Conservation (phyloP, 2,329 filamentous ascomycete species). For the Fusarium sp. region DNA sequence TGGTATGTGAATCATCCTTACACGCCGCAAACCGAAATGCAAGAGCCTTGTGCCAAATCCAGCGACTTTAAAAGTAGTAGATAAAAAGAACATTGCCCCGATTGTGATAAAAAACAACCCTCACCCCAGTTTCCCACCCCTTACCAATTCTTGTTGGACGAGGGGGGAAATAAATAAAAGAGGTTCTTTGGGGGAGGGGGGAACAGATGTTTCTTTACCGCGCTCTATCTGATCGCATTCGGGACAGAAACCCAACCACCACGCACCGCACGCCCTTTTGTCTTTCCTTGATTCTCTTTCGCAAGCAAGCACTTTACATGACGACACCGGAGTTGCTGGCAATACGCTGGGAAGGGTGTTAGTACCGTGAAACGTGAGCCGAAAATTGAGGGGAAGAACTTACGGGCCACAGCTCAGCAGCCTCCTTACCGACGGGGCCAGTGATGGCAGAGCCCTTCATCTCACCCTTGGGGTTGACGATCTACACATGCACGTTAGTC, state of each 20-base stretch:
- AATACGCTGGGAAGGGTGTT: slow-evolving; percentile 77
- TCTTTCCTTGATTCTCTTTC: slow-evolving; percentile 39
- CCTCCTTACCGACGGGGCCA: slow-evolving; percentile 99
- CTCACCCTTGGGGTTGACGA: slow-evolving; percentile 99
- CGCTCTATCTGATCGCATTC: slow-evolving; percentile 49
- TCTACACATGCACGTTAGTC: slow-evolving; percentile 65
- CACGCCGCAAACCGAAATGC: slow-evolving; percentile 63
- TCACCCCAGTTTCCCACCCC: slow-evolving; percentile 10
- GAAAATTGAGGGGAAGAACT: slow-evolving; percentile 51
- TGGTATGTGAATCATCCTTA: slow-evolving; percentile 60
- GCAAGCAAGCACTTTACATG: slow-evolving; percentile 77
- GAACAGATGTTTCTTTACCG: slow-evolving; percentile 35
- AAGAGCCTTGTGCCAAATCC: slow-evolving; percentile 56
- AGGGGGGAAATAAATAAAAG: slow-evolving; percentile 6
- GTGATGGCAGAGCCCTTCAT: slow-evolving; percentile 99
- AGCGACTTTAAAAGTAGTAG: slow-evolving; percentile 47
- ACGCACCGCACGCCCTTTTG: slow-evolving; percentile 41
- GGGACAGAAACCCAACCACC: slow-evolving; percentile 43
- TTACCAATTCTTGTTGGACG: slow-evolving; percentile 3
- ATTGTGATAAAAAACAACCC: slow-evolving; percentile 15
- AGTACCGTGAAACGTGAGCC: slow-evolving; percentile 30
- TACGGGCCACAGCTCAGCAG: slow-evolving; percentile 98
- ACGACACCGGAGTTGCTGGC: slow-evolving; percentile 99
- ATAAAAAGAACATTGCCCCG: slow-evolving; percentile 38
- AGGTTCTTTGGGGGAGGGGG: slow-evolving; percentile 33